Evolutionary conservation across 176 grass and related monocot species (phyloP).

Genomic region (Carex kokanica): DNA sequence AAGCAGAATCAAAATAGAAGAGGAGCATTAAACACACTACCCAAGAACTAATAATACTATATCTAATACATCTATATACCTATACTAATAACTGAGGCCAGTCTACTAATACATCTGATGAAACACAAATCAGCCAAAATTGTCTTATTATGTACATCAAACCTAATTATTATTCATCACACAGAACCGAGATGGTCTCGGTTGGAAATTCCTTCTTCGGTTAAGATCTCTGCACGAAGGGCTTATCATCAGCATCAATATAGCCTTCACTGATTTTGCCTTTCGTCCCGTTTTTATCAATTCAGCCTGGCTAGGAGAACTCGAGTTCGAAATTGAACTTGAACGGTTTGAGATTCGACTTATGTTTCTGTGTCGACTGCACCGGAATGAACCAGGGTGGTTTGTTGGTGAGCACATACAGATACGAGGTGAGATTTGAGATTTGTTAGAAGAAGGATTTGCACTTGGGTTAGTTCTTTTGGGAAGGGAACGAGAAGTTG

Average conservation of each 20-base stretch:
- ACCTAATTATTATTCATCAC: constrained; percentile 31
- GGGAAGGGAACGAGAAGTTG: not conserved
- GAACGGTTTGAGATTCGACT: not conserved
- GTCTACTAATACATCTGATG: constrained; percentile 7
- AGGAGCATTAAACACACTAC: not conserved
- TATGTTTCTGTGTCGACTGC: constrained; percentile 47
- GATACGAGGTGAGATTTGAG: constrained; percentile 8
- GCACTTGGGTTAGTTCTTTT: not conserved
- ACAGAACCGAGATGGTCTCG: constrained; percentile 52
- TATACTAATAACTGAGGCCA: not conserved
- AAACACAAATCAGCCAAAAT: constrained; percentile 6
- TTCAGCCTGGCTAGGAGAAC: not conserved
- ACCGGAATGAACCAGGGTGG: constrained; percentile 78
- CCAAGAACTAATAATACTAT: not conserved
- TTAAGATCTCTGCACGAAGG: constrained; percentile 38
- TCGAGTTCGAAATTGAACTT: not conserved
- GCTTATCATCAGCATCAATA: constrained; percentile 47
- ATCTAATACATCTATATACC: not conserved
- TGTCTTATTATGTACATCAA: constrained; percentile 12
- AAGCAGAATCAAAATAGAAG: not conserved
- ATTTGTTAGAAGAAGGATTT: not conserved
- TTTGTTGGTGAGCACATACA: constrained; percentile 75
- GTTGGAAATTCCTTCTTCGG: constrained; percentile 46
- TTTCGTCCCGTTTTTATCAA: constrained; percentile 9
- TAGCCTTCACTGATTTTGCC: constrained; percentile 43